These are phyloP conservation scores for Debaryomyces udenii DNA, from an alignment of 1,139 yeast species.

Conservation along the genomic window DNA sequence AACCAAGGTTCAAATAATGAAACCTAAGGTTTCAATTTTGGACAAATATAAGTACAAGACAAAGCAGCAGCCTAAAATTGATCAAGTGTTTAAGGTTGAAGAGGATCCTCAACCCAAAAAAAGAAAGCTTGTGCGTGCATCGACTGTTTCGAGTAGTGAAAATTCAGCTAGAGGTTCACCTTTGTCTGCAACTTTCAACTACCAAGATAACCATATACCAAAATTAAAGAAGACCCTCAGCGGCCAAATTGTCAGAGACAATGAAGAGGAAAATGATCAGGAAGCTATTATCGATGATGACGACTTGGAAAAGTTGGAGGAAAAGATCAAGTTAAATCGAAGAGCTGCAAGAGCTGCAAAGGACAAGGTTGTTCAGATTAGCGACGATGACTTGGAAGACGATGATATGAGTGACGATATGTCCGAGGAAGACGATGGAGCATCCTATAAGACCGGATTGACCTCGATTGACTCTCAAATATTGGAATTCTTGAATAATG, in stretches of 20 bases:
- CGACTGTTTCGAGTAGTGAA: slow-evolving; percentile 18
- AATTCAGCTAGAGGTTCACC: slow-evolving; percentile 12
- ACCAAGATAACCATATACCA: slow-evolving; percentile 14
- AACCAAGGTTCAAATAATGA: slow-evolving; percentile 60
- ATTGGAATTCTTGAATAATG: slow-evolving; percentile 75
- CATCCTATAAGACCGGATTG: slow-evolving; percentile 42
- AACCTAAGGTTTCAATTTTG: slow-evolving; percentile 56
- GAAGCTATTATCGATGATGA: slow-evolving; percentile 29
- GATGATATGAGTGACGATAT: slow-evolving; percentile 43
- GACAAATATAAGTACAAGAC: slow-evolving; percentile 48
- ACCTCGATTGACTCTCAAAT: slow-evolving; percentile 63
- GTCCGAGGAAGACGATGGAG: slow-evolving; percentile 46
- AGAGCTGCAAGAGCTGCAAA: slow-evolving; percentile 23
- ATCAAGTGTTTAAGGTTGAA: slow-evolving; percentile 20
- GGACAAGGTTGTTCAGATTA: slow-evolving; percentile 27
- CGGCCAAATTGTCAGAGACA: slow-evolving; percentile 11
- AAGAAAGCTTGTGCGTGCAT: slow-evolving; percentile 42
- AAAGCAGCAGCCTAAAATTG: slow-evolving; percentile 31
- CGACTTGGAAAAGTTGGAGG: slow-evolving; percentile 45
- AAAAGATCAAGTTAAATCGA: slow-evolving; percentile 38
- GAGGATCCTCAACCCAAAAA: slow-evolving; percentile 27
- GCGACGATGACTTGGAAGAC: slow-evolving; percentile 48
- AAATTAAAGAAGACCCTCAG: slow-evolving; percentile 15
- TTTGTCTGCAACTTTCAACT: slow-evolving; percentile 16
- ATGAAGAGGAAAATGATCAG: slow-evolving; percentile 11